Evolutionary conservation across 139 green algal species (phyloP), one percentile per base, ranked within the genome.

Genomic region (Klebsormidium nitens): DNA sequence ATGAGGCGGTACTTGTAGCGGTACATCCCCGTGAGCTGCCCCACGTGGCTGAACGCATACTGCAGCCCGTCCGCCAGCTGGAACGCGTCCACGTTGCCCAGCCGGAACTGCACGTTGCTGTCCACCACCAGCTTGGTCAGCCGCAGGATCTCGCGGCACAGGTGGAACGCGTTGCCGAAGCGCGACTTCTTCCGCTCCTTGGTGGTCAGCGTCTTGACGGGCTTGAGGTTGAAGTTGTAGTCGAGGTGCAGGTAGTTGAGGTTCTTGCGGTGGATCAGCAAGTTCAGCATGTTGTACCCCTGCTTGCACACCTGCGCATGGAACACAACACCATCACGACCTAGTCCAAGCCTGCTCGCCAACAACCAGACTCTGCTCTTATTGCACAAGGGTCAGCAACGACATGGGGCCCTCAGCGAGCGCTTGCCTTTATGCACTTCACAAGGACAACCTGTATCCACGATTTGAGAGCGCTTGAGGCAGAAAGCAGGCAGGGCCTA

Each of bases 151-250:
- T 99, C 95, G 39, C 95, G 83, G 77, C 91, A 97, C 59, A 99
- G 84, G 83, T 99, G 95, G 84, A 99, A 99, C 2, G 95, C 95
- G 69, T 99, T 99, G 37, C 95, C 95, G 50, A 99, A 99, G 40
- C 95, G 89, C 19, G 71, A 89, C 89, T 99, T 99, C 86, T 99
- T 99, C 71, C 95, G 86, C 87, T 99, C 95, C 84, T 98, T 97
- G 68, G 95, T 99, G 52, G 95, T 99, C 35, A 99, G 89, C 68
- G 95, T 99, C 88, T 99, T 99, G 63, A 98, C 90, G 0, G 95
- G 95, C 88, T 99, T 99, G 50, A 99, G 81, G 85, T 99, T 99
- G 88, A 99, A 99, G 87, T 99, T 99, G 90, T 99, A 99, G 82
- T 99, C 95, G 68, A 99, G 82, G 78, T 99, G 95, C 44, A 99